Evolutionary conservation across 768 basidiomycete genomes (phyloP).

Genomic region (Boletellus sp.): DNA sequence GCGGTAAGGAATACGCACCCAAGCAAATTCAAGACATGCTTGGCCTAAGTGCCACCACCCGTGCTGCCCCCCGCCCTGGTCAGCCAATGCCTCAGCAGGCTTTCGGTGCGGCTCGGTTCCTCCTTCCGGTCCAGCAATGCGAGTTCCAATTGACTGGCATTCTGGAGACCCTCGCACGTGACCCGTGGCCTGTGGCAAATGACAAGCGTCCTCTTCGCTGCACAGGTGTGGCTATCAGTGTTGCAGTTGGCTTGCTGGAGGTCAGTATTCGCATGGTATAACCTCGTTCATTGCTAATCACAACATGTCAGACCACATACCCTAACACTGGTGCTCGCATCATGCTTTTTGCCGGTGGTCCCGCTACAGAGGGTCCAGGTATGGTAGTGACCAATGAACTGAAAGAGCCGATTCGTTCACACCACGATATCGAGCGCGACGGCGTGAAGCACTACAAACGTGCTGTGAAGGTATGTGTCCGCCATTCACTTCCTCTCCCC

Average conservation of each 20-base stretch:
- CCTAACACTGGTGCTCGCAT: constrained; percentile 95
- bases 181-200: constrained; percentile 96
- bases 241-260: constrained; percentile 91
- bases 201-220: constrained; percentile 92
- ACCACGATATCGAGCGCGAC: constrained; percentile 98
- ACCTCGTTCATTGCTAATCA: background rate
- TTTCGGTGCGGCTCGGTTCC: constrained; percentile 85
- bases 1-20: constrained; percentile 91
- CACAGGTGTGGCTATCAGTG: constrained; percentile 91
- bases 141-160: constrained; percentile 96
- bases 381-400: constrained; percentile 95
- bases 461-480: constrained; percentile 72
- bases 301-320: constrained; percentile 61
- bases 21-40: constrained; percentile 99
- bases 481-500: background rate
- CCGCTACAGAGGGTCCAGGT: constrained; percentile 94
- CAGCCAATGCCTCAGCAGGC: constrained; percentile 77
- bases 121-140: constrained; percentile 86
- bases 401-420: constrained; percentile 95
- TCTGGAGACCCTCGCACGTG: constrained; percentile 79
- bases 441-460: constrained; percentile 97
- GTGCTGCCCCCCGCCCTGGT: constrained; percentile 83
- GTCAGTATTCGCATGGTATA: constrained; percentile 32
- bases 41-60: constrained; percentile 66
- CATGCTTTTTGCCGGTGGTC: constrained; percentile 95